A percentile compares a stretch with the other conserved stretches of the same genome.
Evolutionary conservation across 1,284 basidiomycete genomes (phyloP).

Genomic region (Moesziomyces globuligerus): DNA sequence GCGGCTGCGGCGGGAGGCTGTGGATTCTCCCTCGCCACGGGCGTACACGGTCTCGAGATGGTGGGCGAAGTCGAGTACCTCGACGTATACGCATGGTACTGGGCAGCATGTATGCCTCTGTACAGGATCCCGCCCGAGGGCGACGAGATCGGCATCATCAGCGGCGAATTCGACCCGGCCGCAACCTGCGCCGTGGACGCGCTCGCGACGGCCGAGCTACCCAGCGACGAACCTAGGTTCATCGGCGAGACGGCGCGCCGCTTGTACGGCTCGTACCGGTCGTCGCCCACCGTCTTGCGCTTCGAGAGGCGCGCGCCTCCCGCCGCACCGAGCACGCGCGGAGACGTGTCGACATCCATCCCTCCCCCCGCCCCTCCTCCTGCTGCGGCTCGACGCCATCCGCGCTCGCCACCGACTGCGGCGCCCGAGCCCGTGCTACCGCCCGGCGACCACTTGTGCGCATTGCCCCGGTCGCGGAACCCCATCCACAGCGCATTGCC

Average conservation of each 20-base stretch:
- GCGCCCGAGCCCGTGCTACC: conserved; percentile 2
- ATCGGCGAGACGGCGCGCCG: conserved; percentile 52
- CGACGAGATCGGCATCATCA: conserved; percentile 32
- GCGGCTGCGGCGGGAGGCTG: conserved; percentile 11
- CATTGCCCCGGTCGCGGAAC: conserved; percentile 38
- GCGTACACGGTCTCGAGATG: conserved; percentile 35
- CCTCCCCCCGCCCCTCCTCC: conserved; percentile 1
- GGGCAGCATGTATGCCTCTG: conserved; percentile 14
- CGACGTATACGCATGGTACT: conserved; percentile 10
- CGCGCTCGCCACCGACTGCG: conserved; percentile 3
- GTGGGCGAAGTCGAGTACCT: conserved; percentile 42
- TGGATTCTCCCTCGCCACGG: too few species aligned
- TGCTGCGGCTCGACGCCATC: conserved; percentile 25
- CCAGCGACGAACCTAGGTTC: conserved; percentile 23
- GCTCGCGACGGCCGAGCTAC: too few species aligned
- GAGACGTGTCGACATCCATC: conserved; percentile 42
- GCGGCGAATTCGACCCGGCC: conserved; percentile 21
- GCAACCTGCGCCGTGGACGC: too few species aligned
- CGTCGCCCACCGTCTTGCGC: conserved; percentile 46
- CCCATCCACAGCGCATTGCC: conserved; percentile 49
- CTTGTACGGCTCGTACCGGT: conserved; percentile 55
- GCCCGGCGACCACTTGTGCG: conserved; percentile 45
- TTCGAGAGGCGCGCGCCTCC: conserved; percentile 26
- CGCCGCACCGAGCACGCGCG: conserved; percentile 18
- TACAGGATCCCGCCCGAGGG: conserved; percentile 25